Conservation (phyloP, 2,329 filamentous ascomycete species). For the Talaromyces sp. region DNA sequence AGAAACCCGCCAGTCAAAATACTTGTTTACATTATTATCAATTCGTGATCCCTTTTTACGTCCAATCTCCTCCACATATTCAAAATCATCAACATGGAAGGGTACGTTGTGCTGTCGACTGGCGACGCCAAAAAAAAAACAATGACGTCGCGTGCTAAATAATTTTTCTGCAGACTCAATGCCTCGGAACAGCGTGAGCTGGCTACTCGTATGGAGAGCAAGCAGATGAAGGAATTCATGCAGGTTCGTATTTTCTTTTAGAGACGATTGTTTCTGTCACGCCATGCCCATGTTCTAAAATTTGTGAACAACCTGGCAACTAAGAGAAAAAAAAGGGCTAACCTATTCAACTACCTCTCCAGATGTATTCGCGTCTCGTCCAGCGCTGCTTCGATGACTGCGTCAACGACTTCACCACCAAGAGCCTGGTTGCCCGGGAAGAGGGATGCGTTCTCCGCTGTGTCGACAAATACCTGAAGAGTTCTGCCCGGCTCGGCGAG, state of each 20-base stretch:
- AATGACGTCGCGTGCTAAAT: conserved; percentile 9
- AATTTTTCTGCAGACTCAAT: conserved; percentile 55
- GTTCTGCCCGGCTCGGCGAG: conserved; percentile 82
- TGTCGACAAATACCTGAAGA: conserved; percentile 93
- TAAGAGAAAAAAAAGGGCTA: too few species aligned
- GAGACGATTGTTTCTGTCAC: too few species aligned
- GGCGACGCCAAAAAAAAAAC: not conserved
- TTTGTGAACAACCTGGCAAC: too few species aligned
- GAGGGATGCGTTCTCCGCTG: conserved; percentile 89
- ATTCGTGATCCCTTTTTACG: not conserved
- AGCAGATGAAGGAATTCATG: conserved; percentile 99
- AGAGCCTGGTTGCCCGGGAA: conserved; percentile 82
- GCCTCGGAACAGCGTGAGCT: conserved; percentile 84
- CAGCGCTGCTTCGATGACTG: conserved; percentile 86
- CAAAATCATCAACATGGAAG: conserved; percentile 8
- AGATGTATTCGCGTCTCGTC: conserved; percentile 62
- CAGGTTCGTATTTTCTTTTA: conserved; percentile 58
- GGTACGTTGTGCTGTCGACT: not conserved
- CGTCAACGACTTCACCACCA: conserved; percentile 97
- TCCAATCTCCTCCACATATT: not conserved
- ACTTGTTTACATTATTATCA: not conserved
- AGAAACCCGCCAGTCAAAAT: not conserved
- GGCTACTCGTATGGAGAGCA: conserved; percentile 89
- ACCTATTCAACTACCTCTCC: not conserved
- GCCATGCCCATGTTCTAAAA: too few species aligned